phyloP scores from a whole-genome alignment of 176 grass and related monocot genomes.

The Saccharum officinarum region DNA sequence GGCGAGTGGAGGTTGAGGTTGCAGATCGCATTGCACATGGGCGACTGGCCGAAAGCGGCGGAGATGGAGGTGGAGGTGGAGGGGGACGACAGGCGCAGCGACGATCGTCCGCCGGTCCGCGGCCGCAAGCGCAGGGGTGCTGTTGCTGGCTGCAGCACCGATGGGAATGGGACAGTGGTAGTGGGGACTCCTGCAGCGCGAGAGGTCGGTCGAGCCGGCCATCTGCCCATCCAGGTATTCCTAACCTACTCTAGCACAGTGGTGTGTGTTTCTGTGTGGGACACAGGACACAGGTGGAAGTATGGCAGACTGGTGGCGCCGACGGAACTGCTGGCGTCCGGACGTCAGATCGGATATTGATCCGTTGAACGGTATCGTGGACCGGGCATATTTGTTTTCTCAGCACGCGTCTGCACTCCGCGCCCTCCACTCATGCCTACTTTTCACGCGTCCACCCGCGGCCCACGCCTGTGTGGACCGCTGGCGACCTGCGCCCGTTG shows the following conservation, averaged over 20 bases:
- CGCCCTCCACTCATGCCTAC: too few relatives aligned
- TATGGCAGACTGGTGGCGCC: too few relatives aligned
- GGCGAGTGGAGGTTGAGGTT: not conserved
- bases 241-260: not conserved
- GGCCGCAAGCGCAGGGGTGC: not conserved
- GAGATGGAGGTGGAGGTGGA: not conserved
- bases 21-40: conserved; percentile 10
- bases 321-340: too few relatives aligned
- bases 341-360: too few relatives aligned
- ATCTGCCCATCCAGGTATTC: not conserved
- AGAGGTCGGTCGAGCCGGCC: not conserved
- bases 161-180: not conserved
- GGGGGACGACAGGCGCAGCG: not conserved
- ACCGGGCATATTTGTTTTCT: too few relatives aligned
- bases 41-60: not conserved
- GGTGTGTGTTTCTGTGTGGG: too few relatives aligned
- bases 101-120: not conserved
- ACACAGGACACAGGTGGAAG: too few relatives aligned
- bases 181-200: not conserved
- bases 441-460: too few relatives aligned
- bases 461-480: too few relatives aligned
- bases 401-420: too few relatives aligned
- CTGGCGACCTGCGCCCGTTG: too few relatives aligned
- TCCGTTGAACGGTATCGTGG: too few relatives aligned
- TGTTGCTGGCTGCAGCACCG: not conserved